Percentiles rank a stretch among this genome's conserved stretches.
Evolutionary conservation across 2,329 filamentous ascomycete genomes (phyloP).

Genomic region (Lecanosticta acicola): DNA sequence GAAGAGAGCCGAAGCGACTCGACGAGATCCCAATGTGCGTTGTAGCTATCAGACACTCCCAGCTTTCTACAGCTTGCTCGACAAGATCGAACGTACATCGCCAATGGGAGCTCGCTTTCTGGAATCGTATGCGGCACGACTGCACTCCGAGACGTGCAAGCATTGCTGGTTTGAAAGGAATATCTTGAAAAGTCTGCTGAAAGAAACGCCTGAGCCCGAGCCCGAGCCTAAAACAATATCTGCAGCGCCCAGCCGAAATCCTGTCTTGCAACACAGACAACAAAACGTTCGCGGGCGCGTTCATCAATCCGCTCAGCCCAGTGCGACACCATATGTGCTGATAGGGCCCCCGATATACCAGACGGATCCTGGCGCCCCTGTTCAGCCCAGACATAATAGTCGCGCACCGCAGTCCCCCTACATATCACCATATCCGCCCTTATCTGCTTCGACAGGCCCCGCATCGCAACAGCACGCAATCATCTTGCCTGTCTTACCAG

Average conservation of each 20-base stretch:
- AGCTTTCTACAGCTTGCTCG: constrained; percentile 19
- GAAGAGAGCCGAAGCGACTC: too few relatives aligned
- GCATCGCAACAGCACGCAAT: background rate
- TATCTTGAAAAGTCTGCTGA: constrained; percentile 1
- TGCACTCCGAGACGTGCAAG: constrained; percentile 15
- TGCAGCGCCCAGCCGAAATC: too few relatives aligned
- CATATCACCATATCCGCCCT: background rate
- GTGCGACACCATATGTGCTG: too few relatives aligned
- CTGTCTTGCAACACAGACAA: background rate
- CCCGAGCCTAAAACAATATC: background rate
- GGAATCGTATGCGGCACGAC: constrained; percentile 19
- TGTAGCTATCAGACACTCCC: constrained; percentile 12
- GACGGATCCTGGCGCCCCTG: too few relatives aligned
- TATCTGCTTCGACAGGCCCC: background rate
- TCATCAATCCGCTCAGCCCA: too few relatives aligned
- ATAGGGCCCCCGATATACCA: too few relatives aligned
- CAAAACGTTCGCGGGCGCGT: too few relatives aligned
- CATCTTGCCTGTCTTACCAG: too few relatives aligned
- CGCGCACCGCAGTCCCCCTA: too few relatives aligned
- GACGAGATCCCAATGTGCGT: too few relatives aligned
- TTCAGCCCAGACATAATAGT: too few relatives aligned
- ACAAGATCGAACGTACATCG: constrained; percentile 21
- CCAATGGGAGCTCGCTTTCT: constrained; percentile 16
- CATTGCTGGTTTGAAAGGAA: constrained; percentile 17
- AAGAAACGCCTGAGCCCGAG: background rate